These are phyloP conservation scores for Aspergillus ostianus DNA, from an alignment of 495 filamentous ascomycete genomes.

Conservation along the genomic window DNA sequence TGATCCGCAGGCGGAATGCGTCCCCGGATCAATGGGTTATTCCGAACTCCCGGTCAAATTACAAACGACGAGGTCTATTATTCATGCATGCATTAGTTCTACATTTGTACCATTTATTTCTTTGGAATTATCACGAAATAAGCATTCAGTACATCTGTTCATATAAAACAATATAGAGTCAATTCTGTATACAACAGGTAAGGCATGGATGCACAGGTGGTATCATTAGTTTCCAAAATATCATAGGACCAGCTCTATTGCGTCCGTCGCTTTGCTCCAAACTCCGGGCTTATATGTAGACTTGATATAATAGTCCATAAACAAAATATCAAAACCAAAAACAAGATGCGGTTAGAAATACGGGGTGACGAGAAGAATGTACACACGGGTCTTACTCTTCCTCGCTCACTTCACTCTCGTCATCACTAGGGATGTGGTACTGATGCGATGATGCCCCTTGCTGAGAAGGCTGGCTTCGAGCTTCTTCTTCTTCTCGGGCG, in stretches of 20 bases:
- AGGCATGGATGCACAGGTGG: conserved; percentile 7
- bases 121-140: too few species aligned
- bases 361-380: conserved; percentile 16
- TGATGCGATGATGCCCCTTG: conserved; percentile 23
- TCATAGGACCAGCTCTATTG: conserved; percentile 1
- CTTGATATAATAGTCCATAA: background rate
- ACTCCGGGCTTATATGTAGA: conserved; percentile 9
- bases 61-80: conserved; percentile 18
- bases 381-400: conserved; percentile 38
- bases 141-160: background rate
- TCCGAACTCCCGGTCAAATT: conserved; percentile 15
- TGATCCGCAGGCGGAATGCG: conserved; percentile 14
- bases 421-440: conserved; percentile 40
- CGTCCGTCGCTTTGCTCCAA: conserved; percentile 5
- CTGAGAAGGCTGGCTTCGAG: conserved; percentile 35
- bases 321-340: conserved; percentile 4
- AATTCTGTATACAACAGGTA: conserved; percentile 7
- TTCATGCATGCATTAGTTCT: too few species aligned
- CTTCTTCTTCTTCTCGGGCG: conserved; percentile 39
- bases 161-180: background rate
- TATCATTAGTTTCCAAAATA: conserved; percentile 7
- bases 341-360: conserved; percentile 9
- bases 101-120: too few species aligned
- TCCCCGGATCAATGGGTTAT: conserved; percentile 20
- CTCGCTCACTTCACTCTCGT: conserved; percentile 52